phyloP scores from a whole-genome alignment of 108 stramenopile species.

The Skeletonema menzelii region DNA sequence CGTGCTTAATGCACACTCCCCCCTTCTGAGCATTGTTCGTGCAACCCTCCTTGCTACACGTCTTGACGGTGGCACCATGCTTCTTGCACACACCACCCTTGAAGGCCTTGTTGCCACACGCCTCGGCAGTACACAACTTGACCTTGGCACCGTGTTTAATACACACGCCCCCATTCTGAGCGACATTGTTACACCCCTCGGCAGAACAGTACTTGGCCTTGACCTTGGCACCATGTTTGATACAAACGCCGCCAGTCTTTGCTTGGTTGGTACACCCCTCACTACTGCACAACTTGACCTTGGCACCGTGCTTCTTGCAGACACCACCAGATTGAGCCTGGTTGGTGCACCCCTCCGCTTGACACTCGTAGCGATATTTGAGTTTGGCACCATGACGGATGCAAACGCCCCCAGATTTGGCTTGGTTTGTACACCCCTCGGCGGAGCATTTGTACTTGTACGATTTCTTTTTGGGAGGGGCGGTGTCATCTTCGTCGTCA shows the following conservation, averaged over 20 bases:
- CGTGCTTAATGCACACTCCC: conserved; percentile 3
- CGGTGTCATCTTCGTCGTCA: background rate
- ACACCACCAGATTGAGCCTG: background rate
- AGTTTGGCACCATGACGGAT: background rate
- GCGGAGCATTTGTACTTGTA: background rate
- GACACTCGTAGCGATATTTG: background rate
- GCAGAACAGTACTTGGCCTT: background rate
- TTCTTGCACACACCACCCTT: conserved; percentile 20
- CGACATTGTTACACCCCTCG: conserved; percentile 1
- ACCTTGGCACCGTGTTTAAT: conserved; percentile 7
- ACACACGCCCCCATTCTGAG: conserved; percentile 9
- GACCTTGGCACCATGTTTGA: background rate
- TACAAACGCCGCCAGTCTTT: background rate
- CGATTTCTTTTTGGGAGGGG: background rate
- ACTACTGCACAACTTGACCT: background rate
- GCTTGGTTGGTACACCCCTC: conserved; percentile 3
- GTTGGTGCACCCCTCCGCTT: background rate
- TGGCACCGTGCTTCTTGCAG: background rate
- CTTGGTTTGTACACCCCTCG: conserved; percentile 1
- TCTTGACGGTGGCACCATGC: conserved; percentile 12
- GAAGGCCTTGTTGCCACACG: conserved; percentile 12
- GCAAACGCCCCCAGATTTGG: background rate
- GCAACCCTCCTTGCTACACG: background rate
- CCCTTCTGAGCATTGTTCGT: background rate
- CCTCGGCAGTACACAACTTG: conserved; percentile 6